Conservation (phyloP, 176 grass and related monocot species). For the barley (Hordeum vulgare) region DNA sequence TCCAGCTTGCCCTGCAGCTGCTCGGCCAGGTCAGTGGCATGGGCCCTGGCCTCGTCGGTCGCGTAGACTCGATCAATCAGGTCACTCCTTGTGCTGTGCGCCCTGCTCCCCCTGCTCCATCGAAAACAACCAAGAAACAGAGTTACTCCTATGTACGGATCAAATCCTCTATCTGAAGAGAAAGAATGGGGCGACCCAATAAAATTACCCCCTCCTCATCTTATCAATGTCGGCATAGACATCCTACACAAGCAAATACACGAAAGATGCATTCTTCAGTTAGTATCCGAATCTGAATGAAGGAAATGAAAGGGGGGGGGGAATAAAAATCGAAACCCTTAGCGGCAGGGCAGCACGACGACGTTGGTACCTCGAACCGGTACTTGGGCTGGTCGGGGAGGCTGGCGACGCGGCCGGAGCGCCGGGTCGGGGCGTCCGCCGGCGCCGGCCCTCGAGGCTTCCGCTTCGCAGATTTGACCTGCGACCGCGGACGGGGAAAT, state of each 20-base stretch:
- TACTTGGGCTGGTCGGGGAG: constrained; percentile 45
- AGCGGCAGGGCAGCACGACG: too few relatives aligned
- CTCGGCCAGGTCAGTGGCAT: constrained; percentile 41
- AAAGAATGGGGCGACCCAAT: neutral
- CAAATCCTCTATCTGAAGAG: neutral
- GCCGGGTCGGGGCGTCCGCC: neutral
- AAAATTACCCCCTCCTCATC: constrained; percentile 5
- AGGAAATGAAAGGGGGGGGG: too few relatives aligned
- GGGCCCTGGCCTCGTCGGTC: constrained; percentile 40
- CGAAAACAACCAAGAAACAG: neutral
- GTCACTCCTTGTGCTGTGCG: constrained; percentile 24
- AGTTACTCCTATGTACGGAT: neutral
- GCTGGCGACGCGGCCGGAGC: constrained; percentile 49
- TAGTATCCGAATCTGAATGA: neutral
- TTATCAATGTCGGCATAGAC: neutral
- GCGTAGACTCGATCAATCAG: constrained; percentile 58
- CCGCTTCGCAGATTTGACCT: constrained; percentile 55
- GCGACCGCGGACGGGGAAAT: neutral
- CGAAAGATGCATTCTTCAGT: neutral
- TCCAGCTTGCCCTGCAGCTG: constrained; percentile 36
- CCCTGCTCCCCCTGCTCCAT: neutral
- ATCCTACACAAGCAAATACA: neutral
- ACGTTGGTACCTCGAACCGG: constrained; percentile 15
- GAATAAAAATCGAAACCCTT: neutral
- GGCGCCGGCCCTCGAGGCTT: constrained; percentile 21